phyloP scores from a whole-genome alignment of 2,329 filamentous ascomycete genomes.

The Calonectria henricotiae region DNA sequence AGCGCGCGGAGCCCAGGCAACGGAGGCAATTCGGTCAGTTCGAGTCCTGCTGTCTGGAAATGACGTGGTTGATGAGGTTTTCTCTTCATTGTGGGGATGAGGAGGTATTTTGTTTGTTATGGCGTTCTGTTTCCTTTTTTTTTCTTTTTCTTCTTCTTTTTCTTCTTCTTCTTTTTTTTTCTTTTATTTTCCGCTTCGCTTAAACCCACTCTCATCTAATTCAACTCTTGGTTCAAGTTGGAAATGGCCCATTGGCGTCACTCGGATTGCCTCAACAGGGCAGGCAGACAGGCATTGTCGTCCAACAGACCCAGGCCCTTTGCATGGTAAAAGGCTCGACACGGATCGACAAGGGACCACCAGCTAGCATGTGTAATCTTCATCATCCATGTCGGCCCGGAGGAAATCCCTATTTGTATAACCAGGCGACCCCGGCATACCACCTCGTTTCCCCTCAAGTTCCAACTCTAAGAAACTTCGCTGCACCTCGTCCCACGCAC shows the following conservation, averaged over 20 bases:
- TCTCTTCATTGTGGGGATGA: background rate
- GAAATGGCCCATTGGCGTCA: background rate
- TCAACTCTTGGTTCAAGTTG: background rate
- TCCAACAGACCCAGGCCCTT: background rate
- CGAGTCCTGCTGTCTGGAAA: background rate
- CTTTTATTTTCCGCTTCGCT: background rate
- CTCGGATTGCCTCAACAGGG: conserved; percentile 1
- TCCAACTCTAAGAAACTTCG: conserved; percentile 21
- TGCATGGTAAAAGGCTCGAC: conserved; percentile 7
- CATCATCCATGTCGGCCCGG: conserved; percentile 32
- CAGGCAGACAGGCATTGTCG: conserved; percentile 8
- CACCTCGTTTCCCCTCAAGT: conserved; percentile 23
- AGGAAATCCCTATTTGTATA: conserved; percentile 25
- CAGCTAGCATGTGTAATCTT: conserved; percentile 26
- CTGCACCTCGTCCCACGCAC: conserved; percentile 27
- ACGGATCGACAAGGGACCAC: conserved; percentile 33
- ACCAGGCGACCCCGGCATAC: conserved; percentile 28
- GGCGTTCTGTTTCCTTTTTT: background rate
- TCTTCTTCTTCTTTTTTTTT: background rate
- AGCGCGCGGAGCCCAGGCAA: conserved; percentile 15
- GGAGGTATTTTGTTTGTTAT: background rate
- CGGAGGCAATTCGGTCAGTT: conserved; percentile 4
- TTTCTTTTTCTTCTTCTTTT: background rate
- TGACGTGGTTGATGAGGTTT: background rate
- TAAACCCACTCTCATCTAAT: no score